Base-by-base conservation (phyloP, 805 yeast genomes). In the Kodamaea leandrae region DNA sequence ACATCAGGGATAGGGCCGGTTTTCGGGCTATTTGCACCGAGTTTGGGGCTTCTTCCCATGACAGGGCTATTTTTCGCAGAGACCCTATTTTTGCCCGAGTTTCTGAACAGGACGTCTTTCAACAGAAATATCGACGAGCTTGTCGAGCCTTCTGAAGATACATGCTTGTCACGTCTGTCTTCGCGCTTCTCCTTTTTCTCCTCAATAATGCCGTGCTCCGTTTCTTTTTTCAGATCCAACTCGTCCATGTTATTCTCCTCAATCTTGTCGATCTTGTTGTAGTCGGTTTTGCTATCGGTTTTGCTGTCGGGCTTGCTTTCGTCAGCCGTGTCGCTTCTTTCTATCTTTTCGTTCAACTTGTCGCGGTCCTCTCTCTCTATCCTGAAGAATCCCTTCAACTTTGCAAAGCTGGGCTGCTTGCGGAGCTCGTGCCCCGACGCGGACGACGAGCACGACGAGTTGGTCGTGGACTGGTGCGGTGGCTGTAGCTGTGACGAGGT, bases 381-480 rank as follows among this genome's bases (percentile, higher is more conserved):
- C 20, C 55, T 57, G 50, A 64, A 62, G 16, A 64, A 44, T 30
- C 50, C 57, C 42, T 59, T 59, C 25, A 64, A 50, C 41, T 57
- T 63, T 19, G 50, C 48, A 44, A 62, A 49, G 24, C 63, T 47
- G n/a, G 55, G 52, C 35, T 46, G 55, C 30, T 46, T 49, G 32
- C 44, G 50, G 35, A 34, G 32, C 16, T 48, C 48, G 41, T 39
- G 50, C 40, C 42, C 9, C 16, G 17, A n/a, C 15, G 30, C 16
- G 13, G 23, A 23, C 4, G 41, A 30, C n/a, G 41, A 23, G 21
- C 30, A 24, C 17, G 41, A 30, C 10, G 41, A 30, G 6, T 26
- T 9, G 4, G 21, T 13, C 16, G 17, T 18, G 8, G 32, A 5
- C 18, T 15, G 5, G 16, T 14, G 5, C 4, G 18, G 6, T 5